Evolutionary conservation across 345 rosid species (phyloP).

Genomic region (Litchi chinensis): DNA sequence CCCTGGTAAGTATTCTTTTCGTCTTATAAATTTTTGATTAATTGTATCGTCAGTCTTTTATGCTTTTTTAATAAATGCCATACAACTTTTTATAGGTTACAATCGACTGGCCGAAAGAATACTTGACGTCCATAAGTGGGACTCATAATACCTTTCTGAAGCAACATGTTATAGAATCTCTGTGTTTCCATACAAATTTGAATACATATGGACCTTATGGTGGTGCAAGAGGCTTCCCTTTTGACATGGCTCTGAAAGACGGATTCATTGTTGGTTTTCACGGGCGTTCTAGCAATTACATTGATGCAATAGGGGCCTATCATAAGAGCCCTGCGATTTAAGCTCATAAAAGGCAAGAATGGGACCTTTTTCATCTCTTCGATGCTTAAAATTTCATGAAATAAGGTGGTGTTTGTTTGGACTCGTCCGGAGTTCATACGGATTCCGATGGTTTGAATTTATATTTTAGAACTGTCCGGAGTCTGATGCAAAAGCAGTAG

Average conservation of each 20-base stretch:
- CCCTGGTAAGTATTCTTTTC: background rate
- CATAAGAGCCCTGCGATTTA: background rate
- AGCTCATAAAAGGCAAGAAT: background rate
- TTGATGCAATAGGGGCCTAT: background rate
- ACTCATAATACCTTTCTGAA: background rate
- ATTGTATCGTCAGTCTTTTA: too few species aligned
- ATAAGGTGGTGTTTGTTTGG: too few species aligned
- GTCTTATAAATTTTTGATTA: background rate
- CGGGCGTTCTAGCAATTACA: background rate
- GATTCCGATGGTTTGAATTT: too few species aligned
- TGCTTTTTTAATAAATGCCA: too few species aligned
- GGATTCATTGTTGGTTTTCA: background rate
- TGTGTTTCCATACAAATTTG: background rate
- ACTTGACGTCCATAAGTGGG: background rate
- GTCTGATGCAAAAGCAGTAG: too few species aligned
- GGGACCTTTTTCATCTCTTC: too few species aligned
- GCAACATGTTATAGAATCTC: background rate
- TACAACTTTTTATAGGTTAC: background rate
- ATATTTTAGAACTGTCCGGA: too few species aligned
- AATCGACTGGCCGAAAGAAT: background rate
- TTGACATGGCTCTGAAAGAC: background rate
- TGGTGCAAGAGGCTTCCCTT: background rate
- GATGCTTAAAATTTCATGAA: too few species aligned
- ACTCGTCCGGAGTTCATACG: too few species aligned
- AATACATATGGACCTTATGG: background rate